Base-by-base conservation (phyloP, 345 rosid genomes). In the Arabis hirsuta region DNA sequence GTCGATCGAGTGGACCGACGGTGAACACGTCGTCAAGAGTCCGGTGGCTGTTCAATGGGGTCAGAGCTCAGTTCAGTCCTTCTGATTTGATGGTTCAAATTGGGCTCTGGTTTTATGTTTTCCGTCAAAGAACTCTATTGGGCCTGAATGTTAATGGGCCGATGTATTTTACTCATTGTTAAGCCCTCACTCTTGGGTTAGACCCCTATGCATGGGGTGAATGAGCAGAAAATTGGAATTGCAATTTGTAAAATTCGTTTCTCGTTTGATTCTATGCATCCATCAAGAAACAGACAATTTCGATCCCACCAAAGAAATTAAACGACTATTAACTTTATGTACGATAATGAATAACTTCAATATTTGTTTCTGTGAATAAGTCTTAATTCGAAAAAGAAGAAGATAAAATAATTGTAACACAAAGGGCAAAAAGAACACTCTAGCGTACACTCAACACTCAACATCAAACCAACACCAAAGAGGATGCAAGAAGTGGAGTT, bases 1-100 rank as follows among this genome's bases (percentile, higher is more conserved):
- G 19, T 85, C 87, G 43, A 83, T 94, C 5, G 91, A 83, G 72
- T 95, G 99, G 97, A 83, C 83, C 0, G 89, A 89, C 64, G 91
- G 98, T 57, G 82, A 45, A 43, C 93, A 91, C 67, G 47, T 63
- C 9, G 97, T 89, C 32, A 86, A 87, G 81, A 87, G 96, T 51
- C 90, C 96, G 0, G 70, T 91, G 36, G 96, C 90, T 7, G 87
- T 84, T 14, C 81, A 67, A 59, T 84, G 93, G 97, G 59, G 36
- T 47, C 84, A 81, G 69, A 77, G 84, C 11, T 82, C 84, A 4
- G 67, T 32, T 53, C 81, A 79, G 51, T 81, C 88, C 4, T 81
- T 84, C 63, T 87, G 76, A 76, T 55, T 36, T 16, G 20, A 32
- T 13, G 0, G 0, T 31, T 32, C 0, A 51, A 38, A 43, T 12